phyloP scores from a whole-genome alignment of 768 basidiomycete species.

The Auriculariales sp. region DNA sequence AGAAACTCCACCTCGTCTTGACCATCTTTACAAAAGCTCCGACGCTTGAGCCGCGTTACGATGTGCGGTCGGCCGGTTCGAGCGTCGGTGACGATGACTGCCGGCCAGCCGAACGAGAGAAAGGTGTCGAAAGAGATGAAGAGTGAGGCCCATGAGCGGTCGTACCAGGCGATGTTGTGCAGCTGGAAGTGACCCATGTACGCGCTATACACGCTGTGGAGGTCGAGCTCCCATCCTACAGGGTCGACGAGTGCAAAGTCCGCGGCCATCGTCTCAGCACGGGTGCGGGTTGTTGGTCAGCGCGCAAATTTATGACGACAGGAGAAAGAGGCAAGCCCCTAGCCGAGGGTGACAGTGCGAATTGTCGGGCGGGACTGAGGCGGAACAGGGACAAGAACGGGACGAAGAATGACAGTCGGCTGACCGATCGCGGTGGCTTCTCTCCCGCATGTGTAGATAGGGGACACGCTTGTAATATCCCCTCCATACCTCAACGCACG shows the following conservation, averaged over 20 bases:
- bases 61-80: conserved; percentile 64
- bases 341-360: no score
- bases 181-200: conserved; percentile 71
- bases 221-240: conserved; percentile 65
- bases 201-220: conserved; percentile 68
- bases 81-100: conserved; percentile 59
- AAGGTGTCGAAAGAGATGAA: conserved; percentile 73
- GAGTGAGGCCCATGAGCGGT: conserved; percentile 63
- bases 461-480: no score
- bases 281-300: no score
- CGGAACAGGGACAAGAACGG: no score
- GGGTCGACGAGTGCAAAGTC: conserved; percentile 65
- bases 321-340: no score
- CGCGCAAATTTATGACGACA: no score
- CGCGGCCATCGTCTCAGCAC: conserved; percentile 13
- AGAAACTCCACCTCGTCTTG: conserved; percentile 43
- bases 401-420: no score
- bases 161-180: conserved; percentile 56
- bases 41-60: conserved; percentile 61
- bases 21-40: conserved; percentile 75
- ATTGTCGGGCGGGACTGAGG: no score
- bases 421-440: no score
- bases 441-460: no score
- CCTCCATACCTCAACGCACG: no score
- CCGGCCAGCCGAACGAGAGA: conserved; percentile 72